Evolutionary conservation across 164 flowering plant genomes (phyloP).

Genomic region (Piper longum): DNA sequence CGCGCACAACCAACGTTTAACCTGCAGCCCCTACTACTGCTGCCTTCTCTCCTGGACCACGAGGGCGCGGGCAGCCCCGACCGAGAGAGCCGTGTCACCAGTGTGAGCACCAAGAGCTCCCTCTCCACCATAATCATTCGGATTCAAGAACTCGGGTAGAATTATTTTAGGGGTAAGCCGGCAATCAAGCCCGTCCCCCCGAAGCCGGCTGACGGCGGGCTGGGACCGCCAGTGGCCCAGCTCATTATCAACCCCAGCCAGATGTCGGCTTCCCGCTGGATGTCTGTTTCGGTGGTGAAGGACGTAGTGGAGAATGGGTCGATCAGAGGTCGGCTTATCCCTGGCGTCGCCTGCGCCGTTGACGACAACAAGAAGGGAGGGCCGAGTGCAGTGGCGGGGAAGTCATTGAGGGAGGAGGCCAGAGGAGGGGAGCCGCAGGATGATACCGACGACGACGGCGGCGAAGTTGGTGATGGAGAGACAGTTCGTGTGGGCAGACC

Average conservation of each 20-base stretch:
- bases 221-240: neutral
- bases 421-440: neutral
- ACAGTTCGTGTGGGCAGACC: constrained; percentile 37
- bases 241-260: neutral
- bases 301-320: neutral
- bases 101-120: neutral
- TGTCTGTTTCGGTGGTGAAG: constrained; percentile 1
- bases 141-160: neutral
- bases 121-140: neutral
- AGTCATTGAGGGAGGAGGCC: constrained; percentile 39
- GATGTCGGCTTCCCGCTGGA: neutral
- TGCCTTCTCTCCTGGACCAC: too few species aligned
- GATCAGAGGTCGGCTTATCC: neutral
- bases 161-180: neutral
- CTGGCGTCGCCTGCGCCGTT: neutral
- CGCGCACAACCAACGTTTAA: too few species aligned
- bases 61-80: too few species aligned
- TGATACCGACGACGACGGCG: neutral
- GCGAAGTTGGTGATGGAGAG: neutral
- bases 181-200: neutral
- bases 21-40: too few species aligned
- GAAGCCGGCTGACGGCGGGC: neutral
- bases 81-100: too few species aligned
- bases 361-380: neutral
- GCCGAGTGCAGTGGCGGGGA: neutral